Percentiles rank a stretch among this genome's conserved stretches.
These are phyloP conservation scores for Gracilaria domingensis DNA, from an alignment of 23 red algal species.

Conservation along the genomic window DNA sequence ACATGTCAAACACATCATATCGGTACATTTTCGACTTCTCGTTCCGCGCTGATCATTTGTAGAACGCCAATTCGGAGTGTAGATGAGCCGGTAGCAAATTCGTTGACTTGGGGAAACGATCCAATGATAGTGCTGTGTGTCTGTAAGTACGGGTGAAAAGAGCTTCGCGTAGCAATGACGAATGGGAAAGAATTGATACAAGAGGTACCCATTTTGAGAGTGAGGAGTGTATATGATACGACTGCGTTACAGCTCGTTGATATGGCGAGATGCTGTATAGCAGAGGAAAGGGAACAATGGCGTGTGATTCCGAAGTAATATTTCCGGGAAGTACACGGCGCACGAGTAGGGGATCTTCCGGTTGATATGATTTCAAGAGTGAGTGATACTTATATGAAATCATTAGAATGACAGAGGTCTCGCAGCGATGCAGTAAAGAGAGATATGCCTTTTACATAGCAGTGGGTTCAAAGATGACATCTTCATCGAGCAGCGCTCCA, in stretches of 20 bases:
- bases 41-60: conserved; percentile 48
- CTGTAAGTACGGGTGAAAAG: conserved; percentile 35
- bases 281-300: conserved; percentile 14
- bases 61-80: conserved; percentile 29
- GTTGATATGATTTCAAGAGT: conserved; percentile 25
- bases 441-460: conserved; percentile 59
- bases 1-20: conserved; percentile 4
- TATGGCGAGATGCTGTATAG: conserved; percentile 12
- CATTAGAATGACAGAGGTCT: conserved; percentile 11
- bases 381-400: conserved; percentile 21
- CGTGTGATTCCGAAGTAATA: not conserved
- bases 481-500: conserved; percentile 12
- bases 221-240: not conserved
- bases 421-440: conserved; percentile 1
- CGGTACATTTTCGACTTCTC: conserved; percentile 56
- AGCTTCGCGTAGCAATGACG: conserved; percentile 31
- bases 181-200: not conserved
- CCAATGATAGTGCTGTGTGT: conserved; percentile 6
- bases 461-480: conserved; percentile 40
- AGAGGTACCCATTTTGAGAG: not conserved
- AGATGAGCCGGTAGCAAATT: conserved; percentile 19
- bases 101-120: not conserved
- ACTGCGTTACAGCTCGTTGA: not conserved
- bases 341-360: conserved; percentile 2
- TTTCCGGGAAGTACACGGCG: conserved; percentile 17